phyloP scores from a whole-genome alignment of 148 eudicot genomes.

The Cornus suecica region DNA sequence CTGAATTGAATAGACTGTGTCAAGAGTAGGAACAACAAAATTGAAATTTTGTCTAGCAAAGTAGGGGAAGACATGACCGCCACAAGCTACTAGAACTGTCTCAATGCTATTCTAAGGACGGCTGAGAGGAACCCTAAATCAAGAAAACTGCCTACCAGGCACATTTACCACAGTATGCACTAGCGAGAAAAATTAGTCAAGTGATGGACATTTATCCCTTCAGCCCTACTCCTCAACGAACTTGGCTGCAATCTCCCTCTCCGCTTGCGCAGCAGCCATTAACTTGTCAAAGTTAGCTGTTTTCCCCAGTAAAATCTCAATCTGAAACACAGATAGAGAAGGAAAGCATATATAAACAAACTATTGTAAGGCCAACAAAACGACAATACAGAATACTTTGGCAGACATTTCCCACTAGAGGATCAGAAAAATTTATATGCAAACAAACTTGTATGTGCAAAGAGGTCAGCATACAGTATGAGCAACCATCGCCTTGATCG shows the following conservation, averaged over 20 bases:
- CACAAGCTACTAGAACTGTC: constrained; percentile 2
- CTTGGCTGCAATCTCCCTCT: constrained; percentile 21
- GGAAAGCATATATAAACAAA: background rate
- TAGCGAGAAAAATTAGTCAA: background rate
- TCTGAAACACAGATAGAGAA: constrained; percentile 37
- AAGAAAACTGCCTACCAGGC: background rate
- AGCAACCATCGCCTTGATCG: background rate
- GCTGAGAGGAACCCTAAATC: background rate
- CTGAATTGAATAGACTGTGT: no score
- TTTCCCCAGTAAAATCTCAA: constrained; percentile 64
- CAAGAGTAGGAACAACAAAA: background rate
- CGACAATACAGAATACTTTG: background rate
- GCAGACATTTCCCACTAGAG: background rate
- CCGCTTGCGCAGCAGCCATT: constrained; percentile 55
- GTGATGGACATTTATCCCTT: background rate
- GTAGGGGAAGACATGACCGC: background rate
- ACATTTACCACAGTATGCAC: background rate
- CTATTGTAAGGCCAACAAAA: background rate
- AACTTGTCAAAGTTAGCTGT: constrained; percentile 62
- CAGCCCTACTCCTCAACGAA: constrained; percentile 38
- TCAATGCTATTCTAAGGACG: background rate
- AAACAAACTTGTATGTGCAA: background rate
- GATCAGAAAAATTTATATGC: background rate
- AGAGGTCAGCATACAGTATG: background rate
- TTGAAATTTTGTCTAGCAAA: background rate